Evolutionary conservation across 768 basidiomycete species (phyloP), one percentile per base, ranked within the genome.

Genomic region (Harrya chromipes): DNA sequence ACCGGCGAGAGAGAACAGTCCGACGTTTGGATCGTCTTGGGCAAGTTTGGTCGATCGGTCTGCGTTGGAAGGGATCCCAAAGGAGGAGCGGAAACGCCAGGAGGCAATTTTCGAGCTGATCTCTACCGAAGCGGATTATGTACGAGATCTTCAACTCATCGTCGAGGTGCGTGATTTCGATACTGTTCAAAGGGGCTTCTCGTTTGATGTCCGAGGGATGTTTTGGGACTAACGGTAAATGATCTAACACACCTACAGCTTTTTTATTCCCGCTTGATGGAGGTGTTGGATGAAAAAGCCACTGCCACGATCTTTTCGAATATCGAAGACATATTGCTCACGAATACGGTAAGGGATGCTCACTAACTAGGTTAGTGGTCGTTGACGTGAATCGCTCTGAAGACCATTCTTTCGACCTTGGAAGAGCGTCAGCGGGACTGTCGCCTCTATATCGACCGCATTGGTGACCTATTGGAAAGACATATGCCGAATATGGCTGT

Each of bases 61-160:
- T 29, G 91, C 89, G 0, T 67, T 97, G 19, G 87, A 87, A 26
- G 90, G 82, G 6, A 85, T 97, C 38, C 87, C 90, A 1, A 64
- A 77, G 1, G 73, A 73, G 20, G 95, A 98, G 65, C 77, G 94
- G 39, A 85, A 83, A 50, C 78, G 94, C 46, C 95, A 97, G 69
- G 95, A 98, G 75, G 87, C 90, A 0, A 95, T 97, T 44, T 98
- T 97, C 57, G 95, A 99, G 70, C 76, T 98, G 45, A 95, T 98
- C 57, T 78, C 79, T 6, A 98, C 95, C 0, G 95, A 99, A 66
- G 78, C 76, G 8, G 82, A 88, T 0, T 99, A 97, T 60, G 92
- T 97, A 39, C 79, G 92, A 20, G 90, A 94, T 64, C 68, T 97
- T 24, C 95, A 99, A 61, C 76, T 95, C 27, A 84, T 94, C 52